A percentile compares a stretch with the other conserved stretches of the same genome.
Evolutionary conservation across 768 basidiomycete genomes (phyloP).

Genomic region (Boletus reticulatus): DNA sequence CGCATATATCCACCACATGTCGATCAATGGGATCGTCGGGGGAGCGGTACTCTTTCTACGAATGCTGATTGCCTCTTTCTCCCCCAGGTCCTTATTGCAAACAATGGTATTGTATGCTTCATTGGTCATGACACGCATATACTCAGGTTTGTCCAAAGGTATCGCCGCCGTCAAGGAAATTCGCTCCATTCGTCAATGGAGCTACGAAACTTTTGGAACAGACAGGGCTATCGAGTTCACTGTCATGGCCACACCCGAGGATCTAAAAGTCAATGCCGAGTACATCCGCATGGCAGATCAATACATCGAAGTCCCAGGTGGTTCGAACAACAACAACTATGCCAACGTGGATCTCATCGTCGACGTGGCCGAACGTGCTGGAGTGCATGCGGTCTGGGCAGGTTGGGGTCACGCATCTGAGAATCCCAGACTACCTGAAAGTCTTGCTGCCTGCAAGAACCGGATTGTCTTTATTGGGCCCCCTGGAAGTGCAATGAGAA

Average conservation of each 20-base stretch:
- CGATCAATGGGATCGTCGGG: slow-evolving; percentile 1
- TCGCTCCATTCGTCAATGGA: slow-evolving; percentile 98
- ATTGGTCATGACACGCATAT: slow-evolving; percentile 10
- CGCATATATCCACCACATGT: slow-evolving; percentile 17
- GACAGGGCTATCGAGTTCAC: slow-evolving; percentile 98
- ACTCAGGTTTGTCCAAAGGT: slow-evolving; percentile 47
- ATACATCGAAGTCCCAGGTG: slow-evolving; percentile 98
- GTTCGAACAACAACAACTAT: slow-evolving; percentile 99
- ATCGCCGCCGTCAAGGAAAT: slow-evolving; percentile 99
- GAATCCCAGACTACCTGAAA: slow-evolving; percentile 95
- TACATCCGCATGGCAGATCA: slow-evolving; percentile 99
- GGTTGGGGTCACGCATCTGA: slow-evolving; percentile 99
- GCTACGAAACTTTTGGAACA: slow-evolving; percentile 97
- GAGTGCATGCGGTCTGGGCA: slow-evolving; percentile 99
- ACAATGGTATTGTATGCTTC: slow-evolving; percentile 67
- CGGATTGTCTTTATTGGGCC: slow-evolving; percentile 99
- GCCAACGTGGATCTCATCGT: slow-evolving; percentile 99
- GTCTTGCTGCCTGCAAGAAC: slow-evolving; percentile 85
- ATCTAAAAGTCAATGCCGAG: slow-evolving; percentile 97
- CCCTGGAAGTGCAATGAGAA: slow-evolving; percentile 98
- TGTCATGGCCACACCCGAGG: slow-evolving; percentile 99
- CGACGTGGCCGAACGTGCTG: slow-evolving; percentile 94
- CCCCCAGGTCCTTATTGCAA: slow-evolving; percentile 90
- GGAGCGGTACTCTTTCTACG: neutral
- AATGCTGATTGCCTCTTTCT: slow-evolving; percentile 6